These are phyloP conservation scores for Verticillium isaacii DNA, from an alignment of 2,329 filamentous ascomycete species.

Conservation along the genomic window DNA sequence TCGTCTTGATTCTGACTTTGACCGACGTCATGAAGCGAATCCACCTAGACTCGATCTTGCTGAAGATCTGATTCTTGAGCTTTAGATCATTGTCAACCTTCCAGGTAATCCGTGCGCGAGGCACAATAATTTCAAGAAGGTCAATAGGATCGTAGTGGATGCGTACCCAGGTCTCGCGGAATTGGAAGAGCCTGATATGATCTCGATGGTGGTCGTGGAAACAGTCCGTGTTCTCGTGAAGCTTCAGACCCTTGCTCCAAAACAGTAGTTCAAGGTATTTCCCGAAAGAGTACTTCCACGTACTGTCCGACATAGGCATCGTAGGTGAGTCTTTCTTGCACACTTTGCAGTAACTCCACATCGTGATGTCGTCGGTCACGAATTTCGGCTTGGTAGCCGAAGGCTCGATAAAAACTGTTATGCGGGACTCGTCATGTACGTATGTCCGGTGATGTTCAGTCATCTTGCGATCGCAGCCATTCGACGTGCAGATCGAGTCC, in stretches of 20 bases:
- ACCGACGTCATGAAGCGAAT: slow-evolving; percentile 86
- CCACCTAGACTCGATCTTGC: slow-evolving; percentile 74
- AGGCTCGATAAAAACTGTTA: slow-evolving; percentile 81
- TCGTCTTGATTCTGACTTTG: slow-evolving; percentile 75
- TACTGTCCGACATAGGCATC: slow-evolving; percentile 86
- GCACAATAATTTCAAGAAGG: slow-evolving; percentile 90
- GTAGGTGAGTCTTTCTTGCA: slow-evolving; percentile 88
- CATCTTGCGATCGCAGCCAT: slow-evolving; percentile 85
- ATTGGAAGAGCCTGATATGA: slow-evolving; percentile 88
- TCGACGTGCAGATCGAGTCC: slow-evolving; percentile 71
- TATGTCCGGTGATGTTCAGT: slow-evolving; percentile 93
- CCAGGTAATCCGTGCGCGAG: slow-evolving; percentile 87
- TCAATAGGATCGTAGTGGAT: slow-evolving; percentile 93
- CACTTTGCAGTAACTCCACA: slow-evolving; percentile 96
- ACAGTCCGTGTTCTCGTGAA: slow-evolving; percentile 66
- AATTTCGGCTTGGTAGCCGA: slow-evolving; percentile 41
- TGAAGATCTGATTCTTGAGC: slow-evolving; percentile 89
- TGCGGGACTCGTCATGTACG: slow-evolving; percentile 89
- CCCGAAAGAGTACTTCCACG: slow-evolving; percentile 97
- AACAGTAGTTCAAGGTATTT: slow-evolving; percentile 98
- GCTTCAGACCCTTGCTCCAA: slow-evolving; percentile 81
- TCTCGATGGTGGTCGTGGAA: slow-evolving; percentile 80
- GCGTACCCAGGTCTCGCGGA: slow-evolving; percentile 76
- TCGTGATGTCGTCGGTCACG: slow-evolving; percentile 66
- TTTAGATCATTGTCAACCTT: slow-evolving; percentile 92